A percentile compares a stretch with the other conserved stretches of the same genome.
Evolutionary conservation across 2,329 filamentous ascomycete genomes (phyloP).

Genomic region (Neospermospora avenae): DNA sequence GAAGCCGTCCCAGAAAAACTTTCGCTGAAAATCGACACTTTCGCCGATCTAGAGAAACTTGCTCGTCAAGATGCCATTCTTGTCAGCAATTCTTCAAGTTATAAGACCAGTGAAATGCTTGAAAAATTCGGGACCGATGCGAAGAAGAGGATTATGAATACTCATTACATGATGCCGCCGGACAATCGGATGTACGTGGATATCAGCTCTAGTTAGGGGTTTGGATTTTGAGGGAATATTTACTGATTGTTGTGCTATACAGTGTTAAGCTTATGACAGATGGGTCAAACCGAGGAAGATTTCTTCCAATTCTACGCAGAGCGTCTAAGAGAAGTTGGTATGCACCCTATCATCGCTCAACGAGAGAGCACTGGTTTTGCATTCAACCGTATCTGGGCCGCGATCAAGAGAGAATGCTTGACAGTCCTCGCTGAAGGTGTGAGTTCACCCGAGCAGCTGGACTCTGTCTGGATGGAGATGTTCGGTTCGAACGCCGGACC

Average conservation of each 20-base stretch:
- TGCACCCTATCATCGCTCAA: conserved; percentile 38
- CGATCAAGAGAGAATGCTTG: conserved; percentile 41
- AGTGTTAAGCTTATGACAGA: conserved; percentile 40
- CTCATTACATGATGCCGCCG: conserved; percentile 41
- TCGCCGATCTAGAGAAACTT: conserved; percentile 40
- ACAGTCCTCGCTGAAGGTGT: conserved; percentile 37
- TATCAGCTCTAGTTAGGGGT: too few species aligned
- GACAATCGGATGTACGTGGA: conserved; percentile 13
- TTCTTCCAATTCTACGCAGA: conserved; percentile 34
- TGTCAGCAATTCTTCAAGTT: conserved; percentile 47
- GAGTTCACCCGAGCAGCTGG: conserved; percentile 37
- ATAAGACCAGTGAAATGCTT: conserved; percentile 42
- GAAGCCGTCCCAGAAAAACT: conserved; percentile 44
- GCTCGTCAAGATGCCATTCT: conserved; percentile 39
- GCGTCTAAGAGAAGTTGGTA: conserved; percentile 34
- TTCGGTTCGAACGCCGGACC: conserved; percentile 37
- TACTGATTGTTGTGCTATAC: too few species aligned
- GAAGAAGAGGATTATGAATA: conserved; percentile 39
- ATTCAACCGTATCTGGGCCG: conserved; percentile 42
- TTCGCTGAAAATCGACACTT: conserved; percentile 39
- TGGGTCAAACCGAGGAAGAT: conserved; percentile 33
- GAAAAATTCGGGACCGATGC: conserved; percentile 36
- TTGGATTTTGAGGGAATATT: too few species aligned
- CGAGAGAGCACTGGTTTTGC: conserved; percentile 39
- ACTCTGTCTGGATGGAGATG: conserved; percentile 38